Evolutionary conservation across 441 rosid species (phyloP).

Genomic region (Adansonia madagascariensis): DNA sequence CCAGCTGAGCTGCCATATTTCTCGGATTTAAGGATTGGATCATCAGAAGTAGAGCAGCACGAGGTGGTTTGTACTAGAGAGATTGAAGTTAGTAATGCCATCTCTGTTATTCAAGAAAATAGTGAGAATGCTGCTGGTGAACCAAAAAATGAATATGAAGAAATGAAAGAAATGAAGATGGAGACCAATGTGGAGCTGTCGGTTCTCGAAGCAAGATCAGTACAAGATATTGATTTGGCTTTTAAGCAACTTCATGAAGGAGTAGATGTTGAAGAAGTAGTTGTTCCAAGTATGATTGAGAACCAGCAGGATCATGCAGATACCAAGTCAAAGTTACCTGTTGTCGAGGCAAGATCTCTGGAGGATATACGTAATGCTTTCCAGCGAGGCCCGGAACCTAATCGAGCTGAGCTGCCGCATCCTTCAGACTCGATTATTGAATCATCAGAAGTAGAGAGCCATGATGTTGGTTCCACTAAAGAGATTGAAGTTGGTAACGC

Average conservation of each 20-base stretch:
- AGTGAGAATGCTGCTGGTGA: constrained; percentile 11
- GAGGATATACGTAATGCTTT: constrained; percentile 45
- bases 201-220: constrained; percentile 58
- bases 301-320: constrained; percentile 38
- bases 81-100: background rate
- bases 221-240: constrained; percentile 62
- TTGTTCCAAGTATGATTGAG: constrained; percentile 52
- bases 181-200: constrained; percentile 22
- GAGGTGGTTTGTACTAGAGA: constrained; percentile 11
- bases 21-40: background rate
- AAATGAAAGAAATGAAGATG: constrained; percentile 29
- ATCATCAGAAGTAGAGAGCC: constrained; percentile 32
- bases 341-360: constrained; percentile 53
- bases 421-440: constrained; percentile 31
- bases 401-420: constrained; percentile 35
- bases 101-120: background rate
- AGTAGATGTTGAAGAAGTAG: constrained; percentile 28
- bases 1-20: background rate
- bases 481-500: background rate
- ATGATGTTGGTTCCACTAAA: constrained; percentile 8
- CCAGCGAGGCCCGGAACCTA: constrained; percentile 36
- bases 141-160: constrained; percentile 24
- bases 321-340: constrained; percentile 36
- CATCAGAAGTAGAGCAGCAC: constrained; percentile 34
- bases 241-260: constrained; percentile 61